Conservation (phyloP, 2,329 filamentous ascomycete genomes). For the Pseudogymnoascus sp. region DNA sequence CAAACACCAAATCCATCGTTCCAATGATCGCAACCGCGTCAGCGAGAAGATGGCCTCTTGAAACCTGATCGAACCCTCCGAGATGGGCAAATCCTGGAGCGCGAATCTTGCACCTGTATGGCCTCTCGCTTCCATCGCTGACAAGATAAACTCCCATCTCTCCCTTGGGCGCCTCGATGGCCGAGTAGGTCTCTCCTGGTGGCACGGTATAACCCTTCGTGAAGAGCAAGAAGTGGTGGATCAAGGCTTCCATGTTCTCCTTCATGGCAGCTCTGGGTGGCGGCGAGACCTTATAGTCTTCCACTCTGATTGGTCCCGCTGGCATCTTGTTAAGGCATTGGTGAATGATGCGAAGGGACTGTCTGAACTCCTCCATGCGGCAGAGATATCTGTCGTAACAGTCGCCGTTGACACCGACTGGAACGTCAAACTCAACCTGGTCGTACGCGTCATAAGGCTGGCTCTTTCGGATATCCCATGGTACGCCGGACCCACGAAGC, state of each 20-base stretch:
- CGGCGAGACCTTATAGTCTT: slow-evolving; percentile 97
- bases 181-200: slow-evolving; percentile 94
- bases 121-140: slow-evolving; percentile 90
- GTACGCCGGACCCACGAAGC: slow-evolving; percentile 92
- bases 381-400: slow-evolving; percentile 99
- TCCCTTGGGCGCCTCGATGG: slow-evolving; percentile 98
- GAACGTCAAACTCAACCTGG: slow-evolving; percentile 95
- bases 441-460: slow-evolving; percentile 97
- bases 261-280: slow-evolving; percentile 98
- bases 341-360: slow-evolving; percentile 95
- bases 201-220: slow-evolving; percentile 98
- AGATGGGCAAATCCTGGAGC: slow-evolving; percentile 95
- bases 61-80: slow-evolving; percentile 87
- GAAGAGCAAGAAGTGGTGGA: slow-evolving; percentile 98
- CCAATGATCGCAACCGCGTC: slow-evolving; percentile 95
- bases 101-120: slow-evolving; percentile 95
- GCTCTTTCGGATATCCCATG: slow-evolving; percentile 94
- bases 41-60: slow-evolving; percentile 84
- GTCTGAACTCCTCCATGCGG: slow-evolving; percentile 99
- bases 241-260: slow-evolving; percentile 99
- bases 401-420: slow-evolving; percentile 92
- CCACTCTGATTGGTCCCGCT: slow-evolving; percentile 82
- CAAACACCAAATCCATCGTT: slow-evolving; percentile 69
- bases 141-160: slow-evolving; percentile 98
- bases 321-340: slow-evolving; percentile 99